Percentiles rank a stretch among this genome's conserved stretches.
Evolutionary conservation across 345 rosid species (phyloP).

Genomic region (Populus deltoides): DNA sequence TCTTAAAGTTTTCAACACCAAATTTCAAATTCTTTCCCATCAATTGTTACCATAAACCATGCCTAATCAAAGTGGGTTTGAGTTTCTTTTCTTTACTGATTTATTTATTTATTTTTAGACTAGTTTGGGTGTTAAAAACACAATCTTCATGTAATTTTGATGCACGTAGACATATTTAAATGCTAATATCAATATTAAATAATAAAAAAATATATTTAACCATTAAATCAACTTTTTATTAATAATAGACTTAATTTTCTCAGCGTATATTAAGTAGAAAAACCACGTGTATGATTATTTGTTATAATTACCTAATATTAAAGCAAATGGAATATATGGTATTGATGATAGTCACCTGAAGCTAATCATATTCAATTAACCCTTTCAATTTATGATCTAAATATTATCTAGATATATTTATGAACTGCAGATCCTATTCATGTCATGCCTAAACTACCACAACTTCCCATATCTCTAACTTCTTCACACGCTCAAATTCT

Average conservation of each 20-base stretch:
- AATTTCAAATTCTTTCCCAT: neutral
- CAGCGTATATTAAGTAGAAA: neutral
- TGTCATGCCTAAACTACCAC: neutral
- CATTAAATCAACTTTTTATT: too few species aligned
- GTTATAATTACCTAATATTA: conserved; percentile 4
- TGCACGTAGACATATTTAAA: too few species aligned
- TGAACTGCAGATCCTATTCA: neutral
- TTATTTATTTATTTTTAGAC: too few species aligned
- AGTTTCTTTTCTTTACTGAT: neutral
- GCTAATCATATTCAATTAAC: conserved; percentile 13
- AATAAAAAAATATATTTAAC: too few species aligned
- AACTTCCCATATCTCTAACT: neutral
- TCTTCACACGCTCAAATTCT: conserved; percentile 14
- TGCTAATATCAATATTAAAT: too few species aligned
- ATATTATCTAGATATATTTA: neutral
- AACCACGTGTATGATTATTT: conserved; percentile 15
- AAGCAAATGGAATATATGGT: neutral
- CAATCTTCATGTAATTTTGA: too few species aligned
- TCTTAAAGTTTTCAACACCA: neutral
- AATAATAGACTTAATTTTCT: too few species aligned
- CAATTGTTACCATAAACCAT: neutral
- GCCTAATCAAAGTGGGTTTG: conserved; percentile 24
- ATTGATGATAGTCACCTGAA: neutral
- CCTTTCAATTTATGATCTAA: too few species aligned
- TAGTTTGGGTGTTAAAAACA: too few species aligned